Percentiles rank a stretch among this genome's conserved stretches.
These are phyloP conservation scores for Daldinia decipiens DNA, from an alignment of 495 filamentous ascomycete species.

Conservation along the genomic window DNA sequence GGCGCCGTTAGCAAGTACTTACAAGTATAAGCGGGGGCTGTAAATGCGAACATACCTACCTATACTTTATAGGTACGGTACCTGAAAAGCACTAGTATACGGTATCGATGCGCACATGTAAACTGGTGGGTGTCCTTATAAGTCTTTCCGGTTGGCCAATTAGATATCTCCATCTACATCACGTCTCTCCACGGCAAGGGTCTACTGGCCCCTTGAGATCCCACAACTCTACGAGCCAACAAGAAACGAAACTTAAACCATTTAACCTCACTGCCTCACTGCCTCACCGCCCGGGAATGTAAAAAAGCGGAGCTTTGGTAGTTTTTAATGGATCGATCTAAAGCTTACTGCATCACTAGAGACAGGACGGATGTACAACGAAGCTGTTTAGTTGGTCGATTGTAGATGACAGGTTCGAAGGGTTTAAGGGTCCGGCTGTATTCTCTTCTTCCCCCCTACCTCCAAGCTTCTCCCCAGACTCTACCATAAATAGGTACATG, in stretches of 20 bases:
- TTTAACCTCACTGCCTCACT: conserved; percentile 38
- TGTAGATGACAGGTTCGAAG: conserved; percentile 9
- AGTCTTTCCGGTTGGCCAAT: conserved; percentile 23
- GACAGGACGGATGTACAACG: neutral
- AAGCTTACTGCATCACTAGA: conserved; percentile 31
- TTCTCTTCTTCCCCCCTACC: conserved; percentile 8
- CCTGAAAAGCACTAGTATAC: neutral
- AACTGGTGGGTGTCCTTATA: conserved; percentile 18
- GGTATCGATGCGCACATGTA: neutral
- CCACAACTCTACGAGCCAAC: conserved; percentile 31
- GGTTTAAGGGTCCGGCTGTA: conserved; percentile 9
- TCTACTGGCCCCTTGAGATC: conserved; percentile 38
- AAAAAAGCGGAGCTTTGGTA: conserved; percentile 32
- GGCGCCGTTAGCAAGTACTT: conserved; percentile 5
- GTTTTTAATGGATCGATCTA: conserved; percentile 12
- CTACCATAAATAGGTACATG: conserved; percentile 4
- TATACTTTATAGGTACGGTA: conserved; percentile 1
- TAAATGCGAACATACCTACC: neutral
- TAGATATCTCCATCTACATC: conserved; percentile 30
- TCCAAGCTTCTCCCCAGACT: conserved; percentile 17
- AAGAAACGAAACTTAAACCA: conserved; percentile 21
- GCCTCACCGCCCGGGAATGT: conserved; percentile 34
- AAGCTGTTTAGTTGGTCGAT: conserved; percentile 8
- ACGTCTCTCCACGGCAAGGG: conserved; percentile 40
- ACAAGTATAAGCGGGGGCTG: neutral